Base-by-base conservation (phyloP, 225 moss, liverwort and hornwort species). In the Marchantia polymorpha region DNA sequence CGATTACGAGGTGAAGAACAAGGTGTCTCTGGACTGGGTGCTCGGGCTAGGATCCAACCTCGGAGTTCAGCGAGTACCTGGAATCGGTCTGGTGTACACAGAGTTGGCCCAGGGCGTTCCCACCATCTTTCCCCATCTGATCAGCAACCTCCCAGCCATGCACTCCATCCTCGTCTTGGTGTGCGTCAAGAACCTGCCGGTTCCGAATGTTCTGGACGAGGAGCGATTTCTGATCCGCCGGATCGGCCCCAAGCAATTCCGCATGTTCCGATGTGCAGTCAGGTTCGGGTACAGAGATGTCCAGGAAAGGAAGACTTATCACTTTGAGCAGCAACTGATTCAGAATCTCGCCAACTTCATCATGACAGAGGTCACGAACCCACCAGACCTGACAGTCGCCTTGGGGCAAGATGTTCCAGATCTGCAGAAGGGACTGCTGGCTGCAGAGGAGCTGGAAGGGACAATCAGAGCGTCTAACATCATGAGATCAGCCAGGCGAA, bases 81-180 rank as follows among this genome's bases (percentile, higher is more conserved):
- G 96, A 64, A 89, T 96, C 68, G 90, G 89, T 52, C 91, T 96
- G 49, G 88, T 96, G 29, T 96, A 96, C 87, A 90, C 91, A 48
- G 96, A 92, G 81, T 86, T 96, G 31, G 90, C 94, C 61, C 90
- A 96, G 79, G 96, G 96, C 16, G 92, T 96, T 27, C 96, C 96
- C 0, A 82, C 82, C 53, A 92, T 96, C 58, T 87, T 96, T 67
- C 74, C 89, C 0, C 96, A 94, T 76, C 78, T 96, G 71, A 87
- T 96, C 78, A 82, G 83, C 83, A 91, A 92, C 88, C 85, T 96
- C 8, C 91, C 96, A 0, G 91, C 94, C 39, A 87, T 94, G 77
- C 96, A 96, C 80, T 91, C 94, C 27, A 88, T 88, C 8, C 56
- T 96, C 27, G 89, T 91, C 19, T 78, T 96, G 47, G 92, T 96